Base-by-base conservation (phyloP, 2,329 filamentous ascomycete genomes). In the Lachnellula occidentalis region DNA sequence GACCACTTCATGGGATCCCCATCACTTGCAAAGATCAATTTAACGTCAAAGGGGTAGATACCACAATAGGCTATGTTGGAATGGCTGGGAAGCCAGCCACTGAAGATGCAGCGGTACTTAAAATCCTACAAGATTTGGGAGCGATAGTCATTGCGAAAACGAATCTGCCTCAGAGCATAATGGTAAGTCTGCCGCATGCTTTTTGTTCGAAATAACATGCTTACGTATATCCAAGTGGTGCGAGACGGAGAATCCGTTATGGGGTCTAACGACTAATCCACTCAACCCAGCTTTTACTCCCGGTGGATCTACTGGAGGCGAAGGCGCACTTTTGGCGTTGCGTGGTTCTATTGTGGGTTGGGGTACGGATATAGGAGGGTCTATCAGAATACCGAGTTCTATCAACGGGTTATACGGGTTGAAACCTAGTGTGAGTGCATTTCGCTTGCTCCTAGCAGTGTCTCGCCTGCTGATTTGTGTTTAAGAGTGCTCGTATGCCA, bases 1-100 rank as follows among this genome's bases (percentile, higher is more conserved):
- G 79, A 3, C 72, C 76, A 19, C 60, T 78, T 11, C 80, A 80
- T 64, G 80, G 78, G 0, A 66, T 83, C 2, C 79, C 79, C 0
- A 72, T 83, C 52, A 77, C 73, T 5, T 61, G 83, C 12, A 86
- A 86, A 64, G 83, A 86, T 45, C 79, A 81, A 14, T 85, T 85
- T 67, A 77, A 84, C 31, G 70, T 85, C 34, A 76, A 75, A 51
- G 81, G 79, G 1, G 66, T 76, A 3, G 79, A 85, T 51, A 76
- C 77, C 0, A 83, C 82, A 0, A 68, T 85, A 3, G 82, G 82
- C 6, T 85, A 85, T 59, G 77, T 81, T 1, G 73, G 72, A 8
- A 71, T 72, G 46, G 73, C 78, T 0, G 77, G 78, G 51, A 65
- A 72, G 1, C 78, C 78, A 0, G 78, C 79, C 1, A 54, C 57